A percentile compares a stretch with the other conserved stretches of the same genome.
phyloP scores from a whole-genome alignment of 75 land plant genomes.

The Pinus albicaulis region DNA sequence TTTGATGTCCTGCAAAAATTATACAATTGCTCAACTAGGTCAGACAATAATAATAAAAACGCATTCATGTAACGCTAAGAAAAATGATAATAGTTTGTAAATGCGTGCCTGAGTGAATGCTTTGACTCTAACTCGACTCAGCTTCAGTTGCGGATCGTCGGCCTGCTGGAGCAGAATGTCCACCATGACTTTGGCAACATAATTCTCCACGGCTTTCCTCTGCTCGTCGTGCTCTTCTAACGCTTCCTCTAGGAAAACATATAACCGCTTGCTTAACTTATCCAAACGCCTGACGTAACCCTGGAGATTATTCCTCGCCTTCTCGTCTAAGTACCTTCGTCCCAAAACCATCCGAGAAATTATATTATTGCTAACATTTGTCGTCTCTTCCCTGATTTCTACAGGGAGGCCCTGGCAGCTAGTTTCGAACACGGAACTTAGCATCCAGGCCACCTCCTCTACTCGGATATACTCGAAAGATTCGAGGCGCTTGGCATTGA shows the following conservation, averaged over 20 bases:
- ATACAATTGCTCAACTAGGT: neutral
- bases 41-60: too few relatives aligned
- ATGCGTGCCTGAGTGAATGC: constrained; percentile 30
- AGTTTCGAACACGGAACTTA: neutral
- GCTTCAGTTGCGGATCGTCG: constrained; percentile 28
- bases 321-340: constrained; percentile 3
- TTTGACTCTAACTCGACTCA: constrained; percentile 36
- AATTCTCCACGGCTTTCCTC: neutral
- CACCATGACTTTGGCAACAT: constrained; percentile 25
- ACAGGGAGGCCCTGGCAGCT: neutral
- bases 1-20: constrained; percentile 36
- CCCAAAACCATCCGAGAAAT: neutral
- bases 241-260: constrained; percentile 25
- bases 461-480: neutral
- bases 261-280: constrained; percentile 14
- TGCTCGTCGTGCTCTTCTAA: constrained; percentile 23
- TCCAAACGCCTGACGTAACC: constrained; percentile 20
- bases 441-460: neutral
- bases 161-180: constrained; percentile 34
- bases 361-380: neutral
- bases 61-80: neutral
- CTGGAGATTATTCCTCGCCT: constrained; percentile 15
- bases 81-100: neutral
- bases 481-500: constrained; percentile 20
- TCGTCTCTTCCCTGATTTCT: neutral